Conservation (phyloP, 257 asterid species). For the Osmanthus fragrans region DNA sequence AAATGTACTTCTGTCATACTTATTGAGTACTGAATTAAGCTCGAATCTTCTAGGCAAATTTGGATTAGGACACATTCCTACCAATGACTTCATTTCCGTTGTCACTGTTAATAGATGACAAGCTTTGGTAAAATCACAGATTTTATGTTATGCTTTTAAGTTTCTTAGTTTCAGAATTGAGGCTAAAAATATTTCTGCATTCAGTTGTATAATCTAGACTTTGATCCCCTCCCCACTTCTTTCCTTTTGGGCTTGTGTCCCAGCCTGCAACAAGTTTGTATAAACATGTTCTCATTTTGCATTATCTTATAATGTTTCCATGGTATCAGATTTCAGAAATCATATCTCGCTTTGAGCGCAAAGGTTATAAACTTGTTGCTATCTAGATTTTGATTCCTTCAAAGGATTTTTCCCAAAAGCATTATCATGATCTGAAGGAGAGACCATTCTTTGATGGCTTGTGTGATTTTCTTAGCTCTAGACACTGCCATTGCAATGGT, state of each 20-base stretch:
- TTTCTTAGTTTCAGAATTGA: too few relatives aligned
- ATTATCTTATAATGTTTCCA: conserved; percentile 22
- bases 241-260: neutral
- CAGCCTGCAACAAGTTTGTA: neutral
- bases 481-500: conserved; percentile 99
- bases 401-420: conserved; percentile 83
- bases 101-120: too few relatives aligned
- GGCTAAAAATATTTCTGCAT: too few relatives aligned
- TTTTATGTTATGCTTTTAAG: too few relatives aligned
- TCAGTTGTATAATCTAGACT: neutral
- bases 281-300: conserved; percentile 1
- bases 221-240: neutral
- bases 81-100: too few relatives aligned
- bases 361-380: conserved; percentile 93
- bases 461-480: conserved; percentile 97
- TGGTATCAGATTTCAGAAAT: conserved; percentile 81
- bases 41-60: too few relatives aligned
- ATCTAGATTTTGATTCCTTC: conserved; percentile 81
- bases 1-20: too few relatives aligned
- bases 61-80: too few relatives aligned
- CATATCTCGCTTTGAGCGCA: conserved; percentile 86
- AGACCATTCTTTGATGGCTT: conserved; percentile 91
- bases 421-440: conserved; percentile 89
- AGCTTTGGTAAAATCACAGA: neutral
- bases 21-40: too few relatives aligned